Conservation (phyloP, 768 basidiomycete genomes). For the Mycena latifolia region DNA sequence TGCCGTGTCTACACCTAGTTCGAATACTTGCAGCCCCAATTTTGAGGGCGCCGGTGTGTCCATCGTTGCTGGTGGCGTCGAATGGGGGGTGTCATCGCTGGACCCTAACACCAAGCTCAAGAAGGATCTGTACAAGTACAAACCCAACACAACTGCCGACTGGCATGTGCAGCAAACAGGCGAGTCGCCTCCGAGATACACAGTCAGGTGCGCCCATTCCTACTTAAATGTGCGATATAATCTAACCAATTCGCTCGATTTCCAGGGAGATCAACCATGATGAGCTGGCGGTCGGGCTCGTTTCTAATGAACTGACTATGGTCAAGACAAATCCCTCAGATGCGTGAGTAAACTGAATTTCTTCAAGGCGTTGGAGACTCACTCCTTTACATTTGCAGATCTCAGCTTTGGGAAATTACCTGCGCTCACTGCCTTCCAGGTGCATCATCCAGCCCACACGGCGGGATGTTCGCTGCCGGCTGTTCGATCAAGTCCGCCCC, state of each 20-base stretch:
- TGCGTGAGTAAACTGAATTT: conserved; percentile 1
- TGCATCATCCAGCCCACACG: conserved; percentile 23
- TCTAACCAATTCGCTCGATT: too few relatives aligned
- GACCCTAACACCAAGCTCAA: conserved; percentile 23
- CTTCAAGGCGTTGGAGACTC: too few relatives aligned
- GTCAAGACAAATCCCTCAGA: conserved; percentile 10
- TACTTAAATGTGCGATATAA: background rate
- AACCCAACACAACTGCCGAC: conserved; percentile 26
- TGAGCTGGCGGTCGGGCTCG: too few relatives aligned
- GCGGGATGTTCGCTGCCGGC: conserved; percentile 25
- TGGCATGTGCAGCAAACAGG: conserved; percentile 35
- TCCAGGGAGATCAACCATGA: too few relatives aligned
- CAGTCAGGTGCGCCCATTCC: conserved; percentile 22
- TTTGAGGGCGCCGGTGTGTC: conserved; percentile 33
- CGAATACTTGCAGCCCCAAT: conserved; percentile 32
- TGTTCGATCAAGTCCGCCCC: conserved; percentile 28
- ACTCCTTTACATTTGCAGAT: background rate
- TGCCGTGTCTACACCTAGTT: too few relatives aligned
- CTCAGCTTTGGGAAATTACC: conserved; percentile 28
- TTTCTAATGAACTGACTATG: conserved; percentile 29
- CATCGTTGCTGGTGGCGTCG: conserved; percentile 18
- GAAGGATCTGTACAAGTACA: conserved; percentile 1
- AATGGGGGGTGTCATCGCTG: conserved; percentile 29
- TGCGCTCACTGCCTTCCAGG: conserved; percentile 25
- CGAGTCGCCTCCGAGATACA: conserved; percentile 27